phyloP scores from a whole-genome alignment of 78 protist species.

The Pigoraptor vietnamica region DNA sequence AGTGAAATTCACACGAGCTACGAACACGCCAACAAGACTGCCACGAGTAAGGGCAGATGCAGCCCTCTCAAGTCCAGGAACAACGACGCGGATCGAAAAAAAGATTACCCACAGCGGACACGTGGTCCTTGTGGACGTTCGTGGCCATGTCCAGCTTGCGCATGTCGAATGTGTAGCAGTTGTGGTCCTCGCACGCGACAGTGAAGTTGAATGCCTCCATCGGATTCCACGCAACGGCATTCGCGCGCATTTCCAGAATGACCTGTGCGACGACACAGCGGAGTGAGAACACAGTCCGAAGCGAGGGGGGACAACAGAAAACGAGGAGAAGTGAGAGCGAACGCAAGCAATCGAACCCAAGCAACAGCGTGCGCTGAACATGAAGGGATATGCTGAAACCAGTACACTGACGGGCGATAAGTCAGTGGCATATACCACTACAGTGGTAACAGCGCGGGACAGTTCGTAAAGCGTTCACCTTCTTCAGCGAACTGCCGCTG shows the following conservation, averaged over 20 bases:
- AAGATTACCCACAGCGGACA: constrained; percentile 56
- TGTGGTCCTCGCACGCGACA: constrained; percentile 87
- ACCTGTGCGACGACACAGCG: not conserved
- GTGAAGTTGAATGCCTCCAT: constrained; percentile 76
- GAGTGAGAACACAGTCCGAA: not conserved
- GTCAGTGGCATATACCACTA: too few relatives aligned
- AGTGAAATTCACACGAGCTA: not conserved
- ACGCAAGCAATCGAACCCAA: not conserved
- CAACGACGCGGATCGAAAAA: not conserved
- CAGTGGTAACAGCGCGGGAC: not conserved
- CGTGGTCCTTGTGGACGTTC: constrained; percentile 87
- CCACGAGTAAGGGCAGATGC: not conserved
- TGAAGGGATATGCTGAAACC: too few relatives aligned
- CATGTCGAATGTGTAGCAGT: constrained; percentile 90
- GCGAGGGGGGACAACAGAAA: not conserved
- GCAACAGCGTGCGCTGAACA: not conserved
- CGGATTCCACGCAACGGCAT: constrained; percentile 84
- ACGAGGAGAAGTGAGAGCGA: not conserved
- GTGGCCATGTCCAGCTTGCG: constrained; percentile 65
- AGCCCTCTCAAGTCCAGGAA: not conserved
- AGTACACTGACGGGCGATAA: too few relatives aligned
- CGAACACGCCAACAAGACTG: not conserved
- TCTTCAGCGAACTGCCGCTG: constrained; percentile 46
- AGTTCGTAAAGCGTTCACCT: constrained; percentile 35
- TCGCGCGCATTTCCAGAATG: not conserved